A percentile compares a stretch with the other conserved stretches of the same genome.
Evolutionary conservation across 73 alveolate species (phyloP).

Genomic region (Paramecium sexaurelia): DNA sequence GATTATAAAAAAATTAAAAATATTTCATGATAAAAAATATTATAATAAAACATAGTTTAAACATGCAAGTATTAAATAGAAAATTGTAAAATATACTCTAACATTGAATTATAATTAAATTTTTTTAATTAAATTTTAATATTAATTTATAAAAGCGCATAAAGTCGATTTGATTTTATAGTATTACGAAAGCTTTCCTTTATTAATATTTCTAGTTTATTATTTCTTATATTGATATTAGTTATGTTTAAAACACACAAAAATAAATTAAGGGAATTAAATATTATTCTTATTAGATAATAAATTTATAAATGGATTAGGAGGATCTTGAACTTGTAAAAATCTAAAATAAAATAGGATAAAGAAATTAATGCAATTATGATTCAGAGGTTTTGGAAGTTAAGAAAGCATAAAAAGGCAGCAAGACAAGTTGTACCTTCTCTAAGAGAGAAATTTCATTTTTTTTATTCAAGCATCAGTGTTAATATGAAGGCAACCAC

Average conservation of each 20-base stretch:
- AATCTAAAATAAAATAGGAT: background rate
- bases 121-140: too few species aligned
- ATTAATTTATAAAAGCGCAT: too few species aligned
- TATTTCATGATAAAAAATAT: too few species aligned
- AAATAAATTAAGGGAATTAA: background rate
- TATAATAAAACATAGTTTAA: too few species aligned
- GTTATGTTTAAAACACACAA: background rate
- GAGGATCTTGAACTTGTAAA: background rate
- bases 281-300: background rate
- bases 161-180: too few species aligned
- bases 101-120: too few species aligned
- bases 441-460: background rate
- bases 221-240: background rate
- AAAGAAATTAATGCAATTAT: background rate
- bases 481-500: background rate
- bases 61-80: too few species aligned
- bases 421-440: background rate
- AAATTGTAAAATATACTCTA: too few species aligned
- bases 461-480: background rate
- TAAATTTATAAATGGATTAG: background rate
- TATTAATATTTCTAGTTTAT: background rate
- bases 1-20: too few species aligned
- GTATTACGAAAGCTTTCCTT: constrained; percentile 34
- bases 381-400: background rate
- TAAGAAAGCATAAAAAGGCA: background rate